Base-by-base conservation (phyloP, 2,329 filamentous ascomycete genomes). In the Xylaria multiplex region DNA sequence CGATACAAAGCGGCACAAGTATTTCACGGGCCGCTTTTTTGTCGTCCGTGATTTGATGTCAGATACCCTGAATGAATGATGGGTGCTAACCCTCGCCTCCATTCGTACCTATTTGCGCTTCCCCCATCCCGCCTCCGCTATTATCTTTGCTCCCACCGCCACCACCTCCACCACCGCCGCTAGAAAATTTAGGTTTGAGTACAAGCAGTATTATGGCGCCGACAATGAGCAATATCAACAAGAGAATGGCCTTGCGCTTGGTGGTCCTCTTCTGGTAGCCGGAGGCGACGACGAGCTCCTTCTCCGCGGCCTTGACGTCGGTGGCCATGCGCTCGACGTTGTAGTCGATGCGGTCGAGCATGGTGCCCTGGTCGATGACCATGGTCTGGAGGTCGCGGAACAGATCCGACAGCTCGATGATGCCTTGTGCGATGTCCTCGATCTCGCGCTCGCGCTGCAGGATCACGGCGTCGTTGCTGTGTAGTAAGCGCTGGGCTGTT, bases 331-430 rank as follows among this genome's bases (percentile, higher is more conserved):
- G 87, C 81, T 99, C 96, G 59, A 99, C 93, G 74, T 99, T 99
- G 81, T 97, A 99, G 79, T 99, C 97, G 74, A 97, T 96, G 75
- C 96, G 90, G 79, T 97, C 94, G 24, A 97, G 85, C 86, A 96
- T 92, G 14, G 93, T 96, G 59, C 93, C 93, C 78, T 96, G 92
- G 76, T 96, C 92, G 71, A 97, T 94, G 72, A 96, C 93, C 94
- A 99, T 98, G 54, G 86, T 90, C 79, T 99, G 96, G 35, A 99
- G 83, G 75, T 99, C 96, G 68, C 96, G 93, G 82, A 99, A 99
- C 57, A 99, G 93, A 77, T 97, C 96, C 3, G 95, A 93, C 7
- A 99, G 84, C 77, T 98, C 95, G 75, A 99, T 98, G 79, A 99
- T 98, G 64, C 96, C 95, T 77, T 97, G 94, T 2, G 96, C 96